Evolutionary conservation across 257 asterid species (phyloP).

Genomic region (Primulina huaijiensis): DNA sequence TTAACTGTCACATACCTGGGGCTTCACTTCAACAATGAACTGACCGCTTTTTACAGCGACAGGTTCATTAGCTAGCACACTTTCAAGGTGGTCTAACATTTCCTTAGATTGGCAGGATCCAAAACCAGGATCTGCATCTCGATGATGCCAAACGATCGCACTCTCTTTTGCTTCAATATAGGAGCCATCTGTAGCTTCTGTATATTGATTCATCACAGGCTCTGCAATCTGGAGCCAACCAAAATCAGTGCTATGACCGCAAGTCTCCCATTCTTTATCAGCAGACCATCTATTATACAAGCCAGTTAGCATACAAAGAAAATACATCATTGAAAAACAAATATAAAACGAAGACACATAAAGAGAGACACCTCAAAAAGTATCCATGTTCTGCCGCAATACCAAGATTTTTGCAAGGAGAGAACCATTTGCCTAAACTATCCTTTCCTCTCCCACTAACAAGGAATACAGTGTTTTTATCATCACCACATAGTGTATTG

Average conservation of each 20-base stretch:
- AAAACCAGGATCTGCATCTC: constrained; percentile 49
- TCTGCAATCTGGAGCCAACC: constrained; percentile 50
- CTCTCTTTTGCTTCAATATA: constrained; percentile 45
- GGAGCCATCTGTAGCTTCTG: constrained; percentile 55
- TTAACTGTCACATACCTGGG: constrained; percentile 34
- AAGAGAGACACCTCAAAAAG: constrained; percentile 32
- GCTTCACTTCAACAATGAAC: constrained; percentile 53
- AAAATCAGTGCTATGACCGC: constrained; percentile 41
- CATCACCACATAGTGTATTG: constrained; percentile 36
- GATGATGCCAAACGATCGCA: constrained; percentile 50
- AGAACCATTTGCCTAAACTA: constrained; percentile 44
- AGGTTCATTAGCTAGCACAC: constrained; percentile 52
- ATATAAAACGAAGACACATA: background rate
- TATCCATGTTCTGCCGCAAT: constrained; percentile 58
- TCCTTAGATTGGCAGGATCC: constrained; percentile 55
- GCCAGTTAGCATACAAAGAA: background rate
- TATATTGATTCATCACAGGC: constrained; percentile 45
- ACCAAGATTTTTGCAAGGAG: constrained; percentile 45
- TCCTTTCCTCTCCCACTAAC: constrained; percentile 53
- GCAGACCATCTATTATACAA: constrained; percentile 34
- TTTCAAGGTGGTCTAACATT: constrained; percentile 50
- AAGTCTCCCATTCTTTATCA: constrained; percentile 38
- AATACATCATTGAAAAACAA: background rate
- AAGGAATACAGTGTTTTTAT: constrained; percentile 37
- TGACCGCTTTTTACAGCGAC: constrained; percentile 52